A percentile compares a stretch with the other conserved stretches of the same genome.
phyloP scores from a whole-genome alignment of 768 basidiomycete genomes.

The Russula sp. region DNA sequence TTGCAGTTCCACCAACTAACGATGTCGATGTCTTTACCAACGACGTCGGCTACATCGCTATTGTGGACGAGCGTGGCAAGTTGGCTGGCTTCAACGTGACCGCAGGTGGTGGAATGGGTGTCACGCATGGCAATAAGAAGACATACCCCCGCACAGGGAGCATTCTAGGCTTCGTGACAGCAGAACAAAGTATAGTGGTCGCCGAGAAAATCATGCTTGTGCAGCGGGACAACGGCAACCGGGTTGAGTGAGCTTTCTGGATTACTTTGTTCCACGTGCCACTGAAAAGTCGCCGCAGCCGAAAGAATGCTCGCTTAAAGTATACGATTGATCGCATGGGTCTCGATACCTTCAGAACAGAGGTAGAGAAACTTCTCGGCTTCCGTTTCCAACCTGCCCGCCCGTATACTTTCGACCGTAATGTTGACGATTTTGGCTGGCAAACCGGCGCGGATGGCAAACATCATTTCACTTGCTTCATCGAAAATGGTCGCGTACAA shows the following conservation, averaged over 20 bases:
- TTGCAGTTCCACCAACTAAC: conserved; percentile 94
- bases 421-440: conserved; percentile 96
- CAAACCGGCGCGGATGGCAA: conserved; percentile 78
- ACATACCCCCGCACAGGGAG: conserved; percentile 91
- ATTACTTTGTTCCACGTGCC: background rate
- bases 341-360: conserved; percentile 77
- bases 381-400: conserved; percentile 71
- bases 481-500: conserved; percentile 97
- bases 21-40: conserved; percentile 95
- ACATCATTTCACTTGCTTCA: conserved; percentile 90
- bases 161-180: conserved; percentile 89
- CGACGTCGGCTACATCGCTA: conserved; percentile 96
- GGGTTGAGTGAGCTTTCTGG: conserved; percentile 64
- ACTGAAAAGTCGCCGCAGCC: conserved; percentile 33
- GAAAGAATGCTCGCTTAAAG: conserved; percentile 83
- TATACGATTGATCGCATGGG: conserved; percentile 98
- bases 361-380: conserved; percentile 87
- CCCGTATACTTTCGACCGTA: conserved; percentile 77
- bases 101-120: conserved; percentile 98
- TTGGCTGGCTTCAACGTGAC: conserved; percentile 92
- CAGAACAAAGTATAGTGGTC: conserved; percentile 78
- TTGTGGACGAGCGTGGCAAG: conserved; percentile 70
- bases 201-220: conserved; percentile 93
- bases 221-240: conserved; percentile 95
- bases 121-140: conserved; percentile 98